Evolutionary conservation across 2,329 filamentous ascomycete species (phyloP).

Genomic region (Fonsecaea multimorphosa): DNA sequence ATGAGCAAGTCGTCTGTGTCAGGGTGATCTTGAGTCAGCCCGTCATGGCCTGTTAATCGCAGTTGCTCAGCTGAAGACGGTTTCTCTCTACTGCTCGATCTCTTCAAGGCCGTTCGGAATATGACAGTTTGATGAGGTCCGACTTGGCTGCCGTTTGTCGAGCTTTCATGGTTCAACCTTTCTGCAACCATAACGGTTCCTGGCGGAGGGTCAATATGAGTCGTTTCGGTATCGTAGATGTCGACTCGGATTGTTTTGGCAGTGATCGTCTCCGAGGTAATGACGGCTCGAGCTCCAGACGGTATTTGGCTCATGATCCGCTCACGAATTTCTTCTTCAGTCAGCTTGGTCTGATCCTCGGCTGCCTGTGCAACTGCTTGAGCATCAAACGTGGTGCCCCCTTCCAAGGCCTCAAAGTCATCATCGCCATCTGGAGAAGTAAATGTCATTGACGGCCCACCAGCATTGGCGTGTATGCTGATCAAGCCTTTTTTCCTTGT

Average conservation of each 20-base stretch:
- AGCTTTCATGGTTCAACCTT: constrained; percentile 57
- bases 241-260: constrained; percentile 56
- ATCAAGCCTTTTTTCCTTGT: constrained; percentile 43
- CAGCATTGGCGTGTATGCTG: constrained; percentile 45
- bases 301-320: constrained; percentile 56
- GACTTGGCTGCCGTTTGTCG: constrained; percentile 49
- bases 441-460: constrained; percentile 62
- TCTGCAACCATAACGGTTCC: constrained; percentile 55
- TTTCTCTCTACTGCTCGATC: constrained; percentile 36
- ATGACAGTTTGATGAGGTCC: constrained; percentile 53
- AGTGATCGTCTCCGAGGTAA: constrained; percentile 51
- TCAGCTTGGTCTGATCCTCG: constrained; percentile 48
- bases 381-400: constrained; percentile 42
- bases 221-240: constrained; percentile 51
- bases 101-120: constrained; percentile 52
- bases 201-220: constrained; percentile 53
- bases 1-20: constrained; percentile 36
- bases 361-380: constrained; percentile 41
- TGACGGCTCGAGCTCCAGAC: constrained; percentile 50
- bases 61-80: constrained; percentile 27
- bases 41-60: constrained; percentile 28
- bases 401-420: constrained; percentile 50
- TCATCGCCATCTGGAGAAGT: constrained; percentile 47
- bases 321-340: constrained; percentile 54
- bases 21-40: constrained; percentile 38